Percentiles rank a stretch among this genome's conserved stretches.
These are phyloP conservation scores for Botrytis elliptica DNA, from an alignment of 2,329 filamentous ascomycete genomes.

Conservation along the genomic window DNA sequence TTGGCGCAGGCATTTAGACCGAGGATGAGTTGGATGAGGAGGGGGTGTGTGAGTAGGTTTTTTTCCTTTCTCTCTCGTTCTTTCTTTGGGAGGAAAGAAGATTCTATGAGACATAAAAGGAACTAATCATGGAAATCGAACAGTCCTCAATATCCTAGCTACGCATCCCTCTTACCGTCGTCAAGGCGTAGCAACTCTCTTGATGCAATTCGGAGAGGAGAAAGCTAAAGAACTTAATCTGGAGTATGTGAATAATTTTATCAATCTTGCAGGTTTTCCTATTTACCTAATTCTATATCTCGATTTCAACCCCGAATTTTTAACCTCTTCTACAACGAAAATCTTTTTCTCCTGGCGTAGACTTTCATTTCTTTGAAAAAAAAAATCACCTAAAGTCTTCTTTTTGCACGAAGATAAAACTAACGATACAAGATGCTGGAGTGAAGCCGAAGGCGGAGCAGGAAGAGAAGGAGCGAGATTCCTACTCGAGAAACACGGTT, in stretches of 20 bases:
- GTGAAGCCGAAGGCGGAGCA: neutral
- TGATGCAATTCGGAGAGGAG: neutral
- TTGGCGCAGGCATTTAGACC: neutral
- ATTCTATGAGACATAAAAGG: neutral
- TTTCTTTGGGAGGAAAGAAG: too few species aligned
- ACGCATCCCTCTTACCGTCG: constrained; percentile 5
- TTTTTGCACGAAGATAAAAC: neutral
- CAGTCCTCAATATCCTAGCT: constrained; percentile 6
- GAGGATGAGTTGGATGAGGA: constrained; percentile 1
- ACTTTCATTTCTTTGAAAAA: too few species aligned
- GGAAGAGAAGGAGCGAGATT: constrained; percentile 10
- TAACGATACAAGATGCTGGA: neutral
- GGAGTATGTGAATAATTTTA: neutral
- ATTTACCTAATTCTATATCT: neutral
- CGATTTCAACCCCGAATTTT: neutral
- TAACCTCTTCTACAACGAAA: neutral
- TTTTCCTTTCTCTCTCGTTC: neutral
- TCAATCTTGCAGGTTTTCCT: too few species aligned
- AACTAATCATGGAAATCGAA: neutral
- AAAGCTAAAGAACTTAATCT: constrained; percentile 5
- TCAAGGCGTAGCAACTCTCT: neutral
- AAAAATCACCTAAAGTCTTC: too few species aligned
- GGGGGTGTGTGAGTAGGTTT: neutral
- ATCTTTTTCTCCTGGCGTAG: neutral
- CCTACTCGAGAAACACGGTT: constrained; percentile 9